A percentile compares a stretch with the other conserved stretches of the same genome.
Conservation (phyloP, 306 rosid species). For the Dalbergia cultrata region DNA sequence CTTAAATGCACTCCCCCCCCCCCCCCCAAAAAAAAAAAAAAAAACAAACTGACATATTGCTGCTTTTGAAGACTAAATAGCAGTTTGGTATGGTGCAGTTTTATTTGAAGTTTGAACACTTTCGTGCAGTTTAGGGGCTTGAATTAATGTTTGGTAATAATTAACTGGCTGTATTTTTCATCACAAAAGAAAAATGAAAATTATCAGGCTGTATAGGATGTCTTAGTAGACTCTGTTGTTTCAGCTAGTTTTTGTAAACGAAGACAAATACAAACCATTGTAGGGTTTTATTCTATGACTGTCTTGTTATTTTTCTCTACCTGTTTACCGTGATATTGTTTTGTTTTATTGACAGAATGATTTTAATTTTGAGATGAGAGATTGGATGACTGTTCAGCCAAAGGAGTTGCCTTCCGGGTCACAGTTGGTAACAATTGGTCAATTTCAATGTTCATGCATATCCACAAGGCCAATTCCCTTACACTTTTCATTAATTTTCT, state of each 20-base stretch:
- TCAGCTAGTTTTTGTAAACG: slow-evolving; percentile 28
- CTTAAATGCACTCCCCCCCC: too few species aligned
- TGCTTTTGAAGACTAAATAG: slow-evolving; percentile 19
- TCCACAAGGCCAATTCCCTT: slow-evolving; percentile 21
- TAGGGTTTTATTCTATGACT: slow-evolving; percentile 10
- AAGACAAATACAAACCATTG: slow-evolving; percentile 1
- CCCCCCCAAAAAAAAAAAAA: too few species aligned
- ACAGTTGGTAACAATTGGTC: slow-evolving; percentile 65
- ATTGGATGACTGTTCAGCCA: slow-evolving; percentile 79
- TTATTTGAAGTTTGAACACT: neutral
- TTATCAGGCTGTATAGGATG: slow-evolving; percentile 10
- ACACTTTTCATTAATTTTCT: neutral
- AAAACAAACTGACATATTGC: neutral
- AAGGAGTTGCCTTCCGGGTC: slow-evolving; percentile 80
- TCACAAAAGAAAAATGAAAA: too few species aligned
- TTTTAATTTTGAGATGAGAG: slow-evolving; percentile 87
- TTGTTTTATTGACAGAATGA: slow-evolving; percentile 71
- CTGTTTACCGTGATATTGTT: slow-evolving; percentile 35
- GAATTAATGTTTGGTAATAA: slow-evolving; percentile 11
- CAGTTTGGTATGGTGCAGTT: slow-evolving; percentile 20
- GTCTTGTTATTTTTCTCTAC: slow-evolving; percentile 37
- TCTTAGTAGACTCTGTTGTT: neutral
- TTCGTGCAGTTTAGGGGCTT: slow-evolving; percentile 15
- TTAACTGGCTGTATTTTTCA: neutral
- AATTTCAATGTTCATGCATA: slow-evolving; percentile 25